Evolutionary conservation across 805 yeast species (phyloP).

Genomic region (Ogataea henricii): DNA sequence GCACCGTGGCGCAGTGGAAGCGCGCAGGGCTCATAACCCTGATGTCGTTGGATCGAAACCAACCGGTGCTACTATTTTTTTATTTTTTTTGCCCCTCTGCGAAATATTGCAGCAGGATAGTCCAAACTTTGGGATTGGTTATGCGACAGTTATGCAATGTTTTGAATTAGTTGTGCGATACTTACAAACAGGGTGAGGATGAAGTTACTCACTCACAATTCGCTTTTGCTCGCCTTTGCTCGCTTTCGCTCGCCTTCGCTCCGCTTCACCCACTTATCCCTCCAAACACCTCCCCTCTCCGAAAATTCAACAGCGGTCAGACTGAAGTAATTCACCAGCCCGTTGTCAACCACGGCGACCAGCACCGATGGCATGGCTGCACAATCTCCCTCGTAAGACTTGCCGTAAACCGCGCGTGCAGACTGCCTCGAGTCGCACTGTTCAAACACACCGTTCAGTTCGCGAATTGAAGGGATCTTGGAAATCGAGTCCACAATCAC

Average conservation of each 20-base stretch:
- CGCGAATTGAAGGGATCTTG: conserved; percentile 48
- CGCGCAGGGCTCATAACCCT: conserved; percentile 99
- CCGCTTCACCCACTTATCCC: conserved; percentile 17
- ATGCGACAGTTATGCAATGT: too few species aligned
- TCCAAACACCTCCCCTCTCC: conserved; percentile 31
- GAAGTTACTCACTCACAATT: too few species aligned
- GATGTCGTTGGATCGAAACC: conserved; percentile 98
- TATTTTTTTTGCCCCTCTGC: conserved; percentile 6
- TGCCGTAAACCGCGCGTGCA: conserved; percentile 11
- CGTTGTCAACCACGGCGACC: conserved; percentile 74
- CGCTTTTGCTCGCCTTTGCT: too few species aligned
- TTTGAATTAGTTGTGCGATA: too few species aligned
- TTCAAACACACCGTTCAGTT: conserved; percentile 41
- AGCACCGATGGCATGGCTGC: conserved; percentile 55
- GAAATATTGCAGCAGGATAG: too few species aligned
- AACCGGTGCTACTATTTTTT: conserved; percentile 75
- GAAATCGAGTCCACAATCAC: conserved; percentile 53
- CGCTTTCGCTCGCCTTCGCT: conserved; percentile 9
- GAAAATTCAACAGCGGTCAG: conserved; percentile 52
- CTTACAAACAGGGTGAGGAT: too few species aligned
- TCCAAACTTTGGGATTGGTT: too few species aligned
- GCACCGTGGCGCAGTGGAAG: conserved; percentile 68
- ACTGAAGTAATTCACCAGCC: conserved; percentile 67
- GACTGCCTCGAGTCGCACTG: conserved; percentile 17
- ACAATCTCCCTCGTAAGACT: conserved; percentile 32